Conservation (phyloP, 2,329 filamentous ascomycete species). For the Fusarium sacchari region DNA sequence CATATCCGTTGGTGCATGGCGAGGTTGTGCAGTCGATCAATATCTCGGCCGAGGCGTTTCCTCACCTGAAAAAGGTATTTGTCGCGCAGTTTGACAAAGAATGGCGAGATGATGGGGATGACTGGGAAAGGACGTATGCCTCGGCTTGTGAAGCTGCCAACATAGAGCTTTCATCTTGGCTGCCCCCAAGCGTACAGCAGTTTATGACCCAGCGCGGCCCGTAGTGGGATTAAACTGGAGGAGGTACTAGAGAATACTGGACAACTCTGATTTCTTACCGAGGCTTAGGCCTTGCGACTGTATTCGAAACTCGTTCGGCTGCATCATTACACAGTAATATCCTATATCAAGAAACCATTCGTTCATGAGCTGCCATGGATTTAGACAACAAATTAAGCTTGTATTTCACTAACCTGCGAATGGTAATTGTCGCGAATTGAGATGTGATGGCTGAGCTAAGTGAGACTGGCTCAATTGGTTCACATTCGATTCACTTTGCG, state of each 20-base stretch:
- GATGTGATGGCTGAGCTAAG: neutral
- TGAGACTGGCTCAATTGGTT: neutral
- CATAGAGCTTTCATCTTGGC: neutral
- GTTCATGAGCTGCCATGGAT: too few species aligned
- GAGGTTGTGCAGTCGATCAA: neutral
- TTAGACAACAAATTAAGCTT: neutral
- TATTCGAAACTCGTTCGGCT: neutral
- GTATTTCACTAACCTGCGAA: neutral
- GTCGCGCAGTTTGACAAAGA: neutral
- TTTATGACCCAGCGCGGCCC: fast-evolving
- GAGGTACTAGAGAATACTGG: fast-evolving
- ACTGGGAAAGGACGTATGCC: neutral
- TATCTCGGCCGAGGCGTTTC: neutral
- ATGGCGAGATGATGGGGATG: neutral
- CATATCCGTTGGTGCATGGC: neutral
- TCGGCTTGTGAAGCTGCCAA: neutral
- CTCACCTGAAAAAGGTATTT: neutral
- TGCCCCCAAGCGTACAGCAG: neutral
- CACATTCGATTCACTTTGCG: neutral
- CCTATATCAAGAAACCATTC: neutral
- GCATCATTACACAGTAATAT: fast-evolving
- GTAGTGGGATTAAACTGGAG: too few species aligned
- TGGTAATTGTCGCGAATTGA: neutral
- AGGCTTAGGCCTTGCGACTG: neutral
- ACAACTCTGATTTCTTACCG: too few species aligned